Base-by-base conservation (phyloP, 2,329 filamentous ascomycete genomes). In the Ambrosiella beaveri region DNA sequence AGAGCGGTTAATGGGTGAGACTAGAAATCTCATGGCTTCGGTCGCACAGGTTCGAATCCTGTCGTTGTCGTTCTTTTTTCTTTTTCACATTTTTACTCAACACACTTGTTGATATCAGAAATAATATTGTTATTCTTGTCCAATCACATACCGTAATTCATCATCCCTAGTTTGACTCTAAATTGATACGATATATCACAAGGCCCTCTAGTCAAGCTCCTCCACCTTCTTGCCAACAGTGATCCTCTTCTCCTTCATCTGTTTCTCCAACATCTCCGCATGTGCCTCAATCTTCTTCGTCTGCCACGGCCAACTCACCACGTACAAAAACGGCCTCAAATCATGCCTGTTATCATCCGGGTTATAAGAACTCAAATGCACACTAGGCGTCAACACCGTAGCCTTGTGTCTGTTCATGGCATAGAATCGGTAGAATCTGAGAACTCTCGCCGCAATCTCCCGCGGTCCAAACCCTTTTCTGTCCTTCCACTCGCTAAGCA, bases 341-440 rank as follows among this genome's bases (percentile, higher is more conserved):
- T 72, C 70, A 51, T 64, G 65, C 7, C 70, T 63, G 61, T 73
- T 71, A 63, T 73, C 71, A 54, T 73, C 71, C 53, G 63, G 69
- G 57, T 69, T 70, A 59, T 69, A 68, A 8, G 66, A 63, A 51
- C 67, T 68, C 7, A 69, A 60, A 62, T 81, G 78, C 55, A 79
- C 71, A 35, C 72, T 73, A 0, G 80, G 80, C 1, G 80, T 82
- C 54, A 81, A 67, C 7, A 78, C 74, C 1, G 79, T 82, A 67
- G 77, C 75, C 68, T 85, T 85, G 66, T 85, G 81, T 8, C 82
- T 69, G 64, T 85, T 85, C 63, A 84, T 79, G 0, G 75, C 59
- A 64, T 83, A 80, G 63, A 74, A 77, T 36, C 66, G 65, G 63
- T 68, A 74, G 64, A 74, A 74, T 7, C 67, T 65, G 57, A 67